Base-by-base conservation (phyloP, 345 rosid genomes). In the Salix viminalis region DNA sequence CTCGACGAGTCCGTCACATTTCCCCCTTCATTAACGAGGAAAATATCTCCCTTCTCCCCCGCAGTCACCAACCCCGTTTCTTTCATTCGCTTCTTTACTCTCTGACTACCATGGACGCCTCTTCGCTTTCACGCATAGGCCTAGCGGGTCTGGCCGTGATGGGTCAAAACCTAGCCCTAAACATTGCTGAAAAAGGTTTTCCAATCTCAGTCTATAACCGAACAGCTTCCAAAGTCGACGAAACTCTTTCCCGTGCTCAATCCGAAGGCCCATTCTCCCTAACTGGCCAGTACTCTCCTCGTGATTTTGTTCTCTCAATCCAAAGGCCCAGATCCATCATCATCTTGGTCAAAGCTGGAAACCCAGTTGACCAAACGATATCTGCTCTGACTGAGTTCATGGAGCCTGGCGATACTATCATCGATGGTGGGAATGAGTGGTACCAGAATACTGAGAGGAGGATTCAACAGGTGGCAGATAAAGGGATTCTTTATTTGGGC, bases 341-440 rank as follows among this genome's bases (percentile, higher is more conserved):
- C 84, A 93, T 93, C 91, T 88, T 95, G 69, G 98, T 95, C 84
- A 95, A 95, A 83, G 97, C 99, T 24, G 98, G 99, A 2, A 64
- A 90, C 69, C 98, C 98, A 37, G 98, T 95, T 61, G 98, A 95
- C 80, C 97, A 90, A n/a, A 95, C 98, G 36, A 91, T 93, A 77
- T 83, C 94, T 1, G 88, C 94, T 3, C 86, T 95, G 73, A 83
- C 97, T 48, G 93, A 89, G 52, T 86, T 88, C 84, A 88, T 95
- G 93, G 86, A 91, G 58, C 87, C 96, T 6, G 98, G 98, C 0
- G 97, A 95, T 70, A 85, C 89, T 76, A 91, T 95, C 82, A 90
- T 95, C 83, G 99, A 95, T 62, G 99, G 98, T 36, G 99, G 98
- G 4, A 95, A 95, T 76, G 99, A 95, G 83, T 93, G 99, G 98